A percentile compares a stretch with the other conserved stretches of the same genome.
phyloP scores from a whole-genome alignment of 202 grass and related monocot genomes.

The Setaria italica region DNA sequence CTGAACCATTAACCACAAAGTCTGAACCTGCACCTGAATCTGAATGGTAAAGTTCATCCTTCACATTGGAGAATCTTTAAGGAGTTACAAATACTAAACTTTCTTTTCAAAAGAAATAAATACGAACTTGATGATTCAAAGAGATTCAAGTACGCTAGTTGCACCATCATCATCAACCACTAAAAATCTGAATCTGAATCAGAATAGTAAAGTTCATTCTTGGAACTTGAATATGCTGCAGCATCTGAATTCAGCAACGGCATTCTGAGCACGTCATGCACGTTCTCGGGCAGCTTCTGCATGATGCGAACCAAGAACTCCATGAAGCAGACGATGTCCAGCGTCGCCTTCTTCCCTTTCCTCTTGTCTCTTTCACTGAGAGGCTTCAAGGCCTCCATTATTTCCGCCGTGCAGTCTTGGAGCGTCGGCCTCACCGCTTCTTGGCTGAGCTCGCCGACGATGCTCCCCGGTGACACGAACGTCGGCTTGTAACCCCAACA shows the following conservation, averaged over 20 bases:
- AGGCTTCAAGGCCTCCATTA: neutral
- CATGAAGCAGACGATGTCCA: conserved; percentile 21
- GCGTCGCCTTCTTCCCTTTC: neutral
- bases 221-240: neutral
- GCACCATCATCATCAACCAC: neutral
- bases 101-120: too few species aligned
- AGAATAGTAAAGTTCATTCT: neutral
- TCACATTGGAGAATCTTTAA: too few species aligned
- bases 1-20: too few species aligned
- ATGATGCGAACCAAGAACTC: conserved; percentile 21
- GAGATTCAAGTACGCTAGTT: too few species aligned
- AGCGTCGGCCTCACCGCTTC: neutral
- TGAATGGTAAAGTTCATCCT: too few species aligned
- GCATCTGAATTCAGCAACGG: neutral
- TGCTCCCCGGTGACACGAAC: conserved; percentile 5
- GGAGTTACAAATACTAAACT: too few species aligned
- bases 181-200: neutral
- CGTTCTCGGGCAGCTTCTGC: neutral
- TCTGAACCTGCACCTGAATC: too few species aligned
- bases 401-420: neutral
- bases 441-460: neutral
- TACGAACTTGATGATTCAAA: too few species aligned
- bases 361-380: neutral
- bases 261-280: neutral
- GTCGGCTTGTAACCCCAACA: neutral